phyloP scores from a whole-genome alignment of 2,329 filamentous ascomycete genomes.

The Alternaria brassicae region DNA sequence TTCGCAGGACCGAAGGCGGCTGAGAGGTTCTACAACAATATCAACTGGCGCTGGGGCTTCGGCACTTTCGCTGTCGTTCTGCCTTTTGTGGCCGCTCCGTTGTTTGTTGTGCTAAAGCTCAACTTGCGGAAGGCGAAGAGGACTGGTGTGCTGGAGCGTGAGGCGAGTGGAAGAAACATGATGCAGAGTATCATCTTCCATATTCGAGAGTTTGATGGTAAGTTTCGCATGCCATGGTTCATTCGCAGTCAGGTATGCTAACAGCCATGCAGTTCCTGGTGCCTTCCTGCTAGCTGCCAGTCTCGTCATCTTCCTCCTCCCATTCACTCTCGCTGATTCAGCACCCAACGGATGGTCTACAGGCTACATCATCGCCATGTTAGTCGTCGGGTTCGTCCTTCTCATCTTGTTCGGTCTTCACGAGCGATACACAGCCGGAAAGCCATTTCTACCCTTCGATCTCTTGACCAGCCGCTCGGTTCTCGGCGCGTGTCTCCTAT shows the following conservation, averaged over 20 bases:
- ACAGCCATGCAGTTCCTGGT: constrained; percentile 53
- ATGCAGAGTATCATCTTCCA: constrained; percentile 61
- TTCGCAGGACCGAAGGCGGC: constrained; percentile 24
- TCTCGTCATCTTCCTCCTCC: constrained; percentile 70
- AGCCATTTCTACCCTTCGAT: constrained; percentile 52
- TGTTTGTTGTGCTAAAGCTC: constrained; percentile 55
- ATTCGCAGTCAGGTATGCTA: background rate
- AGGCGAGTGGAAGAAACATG: constrained; percentile 53
- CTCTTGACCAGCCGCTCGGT: constrained; percentile 48
- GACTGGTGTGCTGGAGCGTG: constrained; percentile 57
- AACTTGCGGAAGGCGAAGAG: constrained; percentile 67
- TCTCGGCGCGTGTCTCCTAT: constrained; percentile 58
- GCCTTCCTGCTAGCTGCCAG: constrained; percentile 66
- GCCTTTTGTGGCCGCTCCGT: constrained; percentile 65
- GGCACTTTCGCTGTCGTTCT: constrained; percentile 71
- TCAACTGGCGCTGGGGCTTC: constrained; percentile 70
- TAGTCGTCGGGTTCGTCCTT: constrained; percentile 43
- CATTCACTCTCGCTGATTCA: constrained; percentile 60
- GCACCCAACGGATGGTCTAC: constrained; percentile 32
- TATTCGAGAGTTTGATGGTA: constrained; percentile 64
- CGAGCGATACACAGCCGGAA: constrained; percentile 49
- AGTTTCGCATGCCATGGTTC: fast-evolving
- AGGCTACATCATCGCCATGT: constrained; percentile 46
- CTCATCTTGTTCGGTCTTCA: constrained; percentile 46
- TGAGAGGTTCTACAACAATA: constrained; percentile 53